Evolutionary conservation across 768 basidiomycete genomes (phyloP), one percentile per base, ranked within the genome.

Genomic region (Leucocoprinus birnbaumii): DNA sequence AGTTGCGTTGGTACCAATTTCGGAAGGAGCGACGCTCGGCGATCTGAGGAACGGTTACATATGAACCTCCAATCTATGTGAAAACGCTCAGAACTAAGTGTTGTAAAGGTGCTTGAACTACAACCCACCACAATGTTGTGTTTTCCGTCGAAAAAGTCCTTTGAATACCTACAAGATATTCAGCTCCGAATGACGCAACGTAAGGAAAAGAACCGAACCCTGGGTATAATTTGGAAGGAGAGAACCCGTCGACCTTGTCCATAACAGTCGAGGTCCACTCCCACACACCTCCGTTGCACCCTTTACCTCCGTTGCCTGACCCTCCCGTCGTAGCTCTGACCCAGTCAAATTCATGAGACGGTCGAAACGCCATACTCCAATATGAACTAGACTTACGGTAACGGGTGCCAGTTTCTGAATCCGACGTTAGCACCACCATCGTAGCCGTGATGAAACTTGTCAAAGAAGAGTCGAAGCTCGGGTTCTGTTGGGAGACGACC

Each of bases 271-370:
- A 88, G 0, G 96, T 97, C 95, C 95, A 98, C 73, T 98, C 94
- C 94, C 96, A 99, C 14, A 97, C 88, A 4, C 97, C 97, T 6
- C 97, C 97, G 61, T 99, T 98, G 58, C 85, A 83, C 10, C 91
- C 89, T 66, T 73, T 80, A 2, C 84, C 82, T 19, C 68, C 76
- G 55, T 65, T 63, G 48, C 67, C 73, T 56, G 73, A 72, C 57
- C 75, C 68, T 34, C 88, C 90, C 2, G 83, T 82, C 41, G 90
- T 91, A 19, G 89, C 83, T 26, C 89, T 90, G 57, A 48, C 42
- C n/a, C 41, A 24, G 13, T 37, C 53, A 10, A 46, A 26, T 18
- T 42, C 2, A 46, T 6, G 51, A 31, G 41, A 21, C 24, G 9
- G 40, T 6, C 16, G 13, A 41, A 43, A 16, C n/a, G n/a, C 25